Evolutionary conservation across 1,139 yeast genomes (phyloP).

Genomic region (Pneumocystis carinii): DNA sequence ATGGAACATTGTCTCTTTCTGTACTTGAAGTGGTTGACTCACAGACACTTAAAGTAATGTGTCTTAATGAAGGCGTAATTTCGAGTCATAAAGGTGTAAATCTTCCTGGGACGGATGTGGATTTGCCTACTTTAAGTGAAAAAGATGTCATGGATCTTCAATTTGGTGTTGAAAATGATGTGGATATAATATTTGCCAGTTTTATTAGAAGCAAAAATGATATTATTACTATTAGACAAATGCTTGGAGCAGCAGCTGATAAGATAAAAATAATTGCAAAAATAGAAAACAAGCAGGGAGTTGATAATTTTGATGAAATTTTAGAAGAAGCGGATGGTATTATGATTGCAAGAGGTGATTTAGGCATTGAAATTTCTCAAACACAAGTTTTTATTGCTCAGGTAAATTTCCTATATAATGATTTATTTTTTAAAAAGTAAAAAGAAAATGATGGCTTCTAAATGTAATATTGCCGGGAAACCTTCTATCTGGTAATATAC

Average conservation of each 20-base stretch:
- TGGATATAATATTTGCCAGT: conserved; percentile 96
- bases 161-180: conserved; percentile 93
- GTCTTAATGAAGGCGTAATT: conserved; percentile 88
- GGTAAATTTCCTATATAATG: not conserved
- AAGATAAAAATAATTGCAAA: conserved; percentile 90
- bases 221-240: conserved; percentile 77
- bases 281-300: conserved; percentile 99
- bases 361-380: conserved; percentile 99
- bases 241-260: conserved; percentile 92
- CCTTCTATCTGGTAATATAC: conserved; percentile 64
- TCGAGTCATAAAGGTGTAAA: conserved; percentile 98
- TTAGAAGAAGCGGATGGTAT: conserved; percentile 94
- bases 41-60: conserved; percentile 65
- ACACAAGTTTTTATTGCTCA: conserved; percentile 97
- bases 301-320: conserved; percentile 95
- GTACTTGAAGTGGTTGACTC: conserved; percentile 71
- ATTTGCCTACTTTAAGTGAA: conserved; percentile 92
- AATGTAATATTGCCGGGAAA: conserved; percentile 97
- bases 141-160: conserved; percentile 82
- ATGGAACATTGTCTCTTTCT: conserved; percentile 92
- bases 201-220: conserved; percentile 92
- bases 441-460: conserved; percentile 87
- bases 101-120: conserved; percentile 97
- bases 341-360: conserved; percentile 99
- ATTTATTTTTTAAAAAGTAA: not conserved